Evolutionary conservation across 1,284 basidiomycete species (phyloP).

Genomic region (Veloboletus limbatus): DNA sequence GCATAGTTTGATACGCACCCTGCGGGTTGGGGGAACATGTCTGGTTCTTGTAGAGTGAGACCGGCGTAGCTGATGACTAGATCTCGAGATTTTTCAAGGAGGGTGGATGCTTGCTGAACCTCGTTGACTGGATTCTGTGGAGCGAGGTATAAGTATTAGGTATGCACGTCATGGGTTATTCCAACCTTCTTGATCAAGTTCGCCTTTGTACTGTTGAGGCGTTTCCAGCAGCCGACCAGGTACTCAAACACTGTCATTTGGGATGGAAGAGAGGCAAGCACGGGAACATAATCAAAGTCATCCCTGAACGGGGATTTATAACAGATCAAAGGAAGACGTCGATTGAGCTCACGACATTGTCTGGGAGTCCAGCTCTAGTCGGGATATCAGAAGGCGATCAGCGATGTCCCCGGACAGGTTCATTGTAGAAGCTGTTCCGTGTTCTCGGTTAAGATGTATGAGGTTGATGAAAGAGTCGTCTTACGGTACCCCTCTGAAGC

Average conservation of each 20-base stretch:
- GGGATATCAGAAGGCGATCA: slow-evolving; percentile 83
- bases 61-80: slow-evolving; percentile 90
- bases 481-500: slow-evolving; percentile 59
- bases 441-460: slow-evolving; percentile 3
- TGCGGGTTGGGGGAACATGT: slow-evolving; percentile 89
- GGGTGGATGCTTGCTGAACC: slow-evolving; percentile 54
- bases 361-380: slow-evolving; percentile 80
- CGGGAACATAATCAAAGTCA: slow-evolving; percentile 76
- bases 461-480: slow-evolving; percentile 24
- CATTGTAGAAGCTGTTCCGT: slow-evolving; percentile 29
- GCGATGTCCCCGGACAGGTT: slow-evolving; percentile 56
- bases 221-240: slow-evolving; percentile 88
- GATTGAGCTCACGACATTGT: slow-evolving; percentile 62
- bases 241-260: slow-evolving; percentile 90
- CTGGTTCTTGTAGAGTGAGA: slow-evolving; percentile 86
- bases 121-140: slow-evolving; percentile 57
- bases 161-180: neutral
- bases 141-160: neutral
- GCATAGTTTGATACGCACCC: slow-evolving; percentile 48
- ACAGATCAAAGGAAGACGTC: neutral
- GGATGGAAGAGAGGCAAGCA: slow-evolving; percentile 76
- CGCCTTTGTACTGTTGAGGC: slow-evolving; percentile 59
- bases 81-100: slow-evolving; percentile 73
- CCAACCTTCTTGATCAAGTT: slow-evolving; percentile 61
- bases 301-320: slow-evolving; percentile 46